phyloP scores from a whole-genome alignment of 176 grass and related monocot genomes.

The Hsuehochloa calcarea region DNA sequence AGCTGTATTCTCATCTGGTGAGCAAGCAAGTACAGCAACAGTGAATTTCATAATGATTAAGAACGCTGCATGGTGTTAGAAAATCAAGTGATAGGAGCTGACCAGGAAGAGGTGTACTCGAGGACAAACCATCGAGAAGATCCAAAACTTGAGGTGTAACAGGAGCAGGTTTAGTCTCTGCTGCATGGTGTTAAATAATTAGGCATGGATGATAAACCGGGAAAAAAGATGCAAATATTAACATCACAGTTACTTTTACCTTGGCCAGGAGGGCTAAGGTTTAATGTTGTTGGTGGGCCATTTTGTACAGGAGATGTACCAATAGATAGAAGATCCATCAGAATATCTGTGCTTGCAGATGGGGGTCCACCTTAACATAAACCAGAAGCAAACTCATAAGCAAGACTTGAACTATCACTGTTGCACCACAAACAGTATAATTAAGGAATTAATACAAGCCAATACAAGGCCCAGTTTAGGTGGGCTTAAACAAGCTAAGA shows the following conservation, averaged over 20 bases:
- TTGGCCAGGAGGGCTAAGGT: constrained; percentile 37
- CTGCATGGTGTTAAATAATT: constrained; percentile 30
- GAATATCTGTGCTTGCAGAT: constrained; percentile 63
- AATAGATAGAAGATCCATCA: constrained; percentile 94
- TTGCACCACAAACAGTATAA: neutral
- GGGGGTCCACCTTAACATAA: constrained; percentile 43
- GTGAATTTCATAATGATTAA: constrained; percentile 18
- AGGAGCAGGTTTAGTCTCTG: constrained; percentile 52
- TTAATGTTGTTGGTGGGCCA: constrained; percentile 44
- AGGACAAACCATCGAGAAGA: constrained; percentile 85
- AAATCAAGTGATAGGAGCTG: constrained; percentile 31
- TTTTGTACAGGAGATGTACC: constrained; percentile 81
- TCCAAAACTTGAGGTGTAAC: constrained; percentile 58
- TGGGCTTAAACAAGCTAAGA: constrained; percentile 3
- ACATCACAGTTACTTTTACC: constrained; percentile 51
- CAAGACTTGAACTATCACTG: neutral
- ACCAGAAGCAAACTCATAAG: constrained; percentile 39
- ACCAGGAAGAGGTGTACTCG: constrained; percentile 60
- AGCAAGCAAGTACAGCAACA: constrained; percentile 29
- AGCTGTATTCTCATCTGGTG: constrained; percentile 44
- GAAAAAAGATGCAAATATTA: constrained; percentile 22
- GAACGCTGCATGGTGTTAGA: neutral
- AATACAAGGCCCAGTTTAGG: neutral
- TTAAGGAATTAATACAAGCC: neutral
- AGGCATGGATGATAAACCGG: constrained; percentile 10